Conservation (phyloP, 2,329 filamentous ascomycete species). For the Coniella lustricola region DNA sequence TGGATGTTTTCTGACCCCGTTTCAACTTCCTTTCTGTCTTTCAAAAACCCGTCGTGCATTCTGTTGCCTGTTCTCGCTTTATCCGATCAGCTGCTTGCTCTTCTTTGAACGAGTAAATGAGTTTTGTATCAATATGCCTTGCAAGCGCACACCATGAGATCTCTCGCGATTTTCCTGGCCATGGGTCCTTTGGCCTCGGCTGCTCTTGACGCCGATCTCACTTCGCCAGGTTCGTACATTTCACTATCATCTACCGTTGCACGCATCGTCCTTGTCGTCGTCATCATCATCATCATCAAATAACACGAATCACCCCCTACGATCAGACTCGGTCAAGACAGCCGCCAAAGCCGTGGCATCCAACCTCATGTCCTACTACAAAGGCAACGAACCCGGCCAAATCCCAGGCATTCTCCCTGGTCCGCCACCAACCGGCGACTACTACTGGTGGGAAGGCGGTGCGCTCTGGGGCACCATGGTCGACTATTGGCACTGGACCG, state of each 20-base stretch:
- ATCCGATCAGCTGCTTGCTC: neutral
- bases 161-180: conserved; percentile 2
- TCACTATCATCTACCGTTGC: too few species aligned
- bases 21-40: neutral
- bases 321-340: conserved; percentile 26
- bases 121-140: neutral
- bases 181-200: conserved; percentile 4
- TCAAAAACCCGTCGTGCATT: too few species aligned
- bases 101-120: neutral
- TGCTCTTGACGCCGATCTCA: conserved; percentile 12
- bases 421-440: conserved; percentile 38
- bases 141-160: neutral
- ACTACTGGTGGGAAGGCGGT: conserved; percentile 63
- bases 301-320: neutral
- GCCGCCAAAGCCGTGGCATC: conserved; percentile 32
- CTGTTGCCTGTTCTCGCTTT: too few species aligned
- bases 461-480: conserved; percentile 56
- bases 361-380: conserved; percentile 39
- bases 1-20: neutral
- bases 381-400: conserved; percentile 35
- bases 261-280: too few species aligned
- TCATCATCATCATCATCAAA: neutral
- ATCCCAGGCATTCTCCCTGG: conserved; percentile 41
- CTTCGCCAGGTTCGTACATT: conserved; percentile 11
- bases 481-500: conserved; percentile 59